A percentile compares a stretch with the other conserved stretches of the same genome.
phyloP scores from a whole-genome alignment of 352 stramenopile species.

The Blastocystis sp. region DNA sequence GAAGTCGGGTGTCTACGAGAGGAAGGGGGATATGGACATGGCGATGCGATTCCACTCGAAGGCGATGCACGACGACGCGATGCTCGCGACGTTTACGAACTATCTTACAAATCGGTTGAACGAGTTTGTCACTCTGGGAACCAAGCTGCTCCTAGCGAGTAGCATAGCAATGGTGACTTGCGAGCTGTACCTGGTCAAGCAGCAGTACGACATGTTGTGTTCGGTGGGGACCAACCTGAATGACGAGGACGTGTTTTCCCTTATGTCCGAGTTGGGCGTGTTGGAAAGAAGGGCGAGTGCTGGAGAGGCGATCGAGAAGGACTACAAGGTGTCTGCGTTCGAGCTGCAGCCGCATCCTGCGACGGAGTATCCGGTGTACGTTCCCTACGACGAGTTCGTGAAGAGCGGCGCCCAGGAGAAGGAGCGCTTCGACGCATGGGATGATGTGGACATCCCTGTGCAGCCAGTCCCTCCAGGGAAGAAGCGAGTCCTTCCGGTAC shows the following conservation, averaged over 20 bases:
- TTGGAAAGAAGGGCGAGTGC: not conserved
- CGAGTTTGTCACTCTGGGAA: constrained; percentile 3
- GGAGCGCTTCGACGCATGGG: no score
- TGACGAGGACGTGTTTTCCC: not conserved
- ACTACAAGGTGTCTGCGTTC: not conserved
- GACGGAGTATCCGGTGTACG: constrained; percentile 14
- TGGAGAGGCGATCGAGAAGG: constrained; percentile 33
- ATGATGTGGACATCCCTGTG: no score
- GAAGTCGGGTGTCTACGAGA: not conserved
- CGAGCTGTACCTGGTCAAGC: constrained; percentile 51
- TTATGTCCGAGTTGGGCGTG: not conserved
- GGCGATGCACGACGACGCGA: constrained; percentile 38
- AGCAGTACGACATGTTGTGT: constrained; percentile 26
- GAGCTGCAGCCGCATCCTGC: not conserved
- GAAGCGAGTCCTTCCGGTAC: no score
- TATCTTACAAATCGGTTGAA: constrained; percentile 10
- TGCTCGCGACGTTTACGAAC: constrained; percentile 8
- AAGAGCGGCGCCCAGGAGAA: not conserved
- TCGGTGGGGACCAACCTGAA: constrained; percentile 30
- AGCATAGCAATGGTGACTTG: not conserved
- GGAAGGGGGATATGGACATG: constrained; percentile 10
- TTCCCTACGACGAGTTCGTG: constrained; percentile 28
- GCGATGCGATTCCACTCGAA: constrained; percentile 24
- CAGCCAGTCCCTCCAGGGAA: no score
- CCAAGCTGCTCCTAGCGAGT: not conserved